Evolutionary conservation across 768 basidiomycete species (phyloP).

Genomic region (Mycena capillaripes): DNA sequence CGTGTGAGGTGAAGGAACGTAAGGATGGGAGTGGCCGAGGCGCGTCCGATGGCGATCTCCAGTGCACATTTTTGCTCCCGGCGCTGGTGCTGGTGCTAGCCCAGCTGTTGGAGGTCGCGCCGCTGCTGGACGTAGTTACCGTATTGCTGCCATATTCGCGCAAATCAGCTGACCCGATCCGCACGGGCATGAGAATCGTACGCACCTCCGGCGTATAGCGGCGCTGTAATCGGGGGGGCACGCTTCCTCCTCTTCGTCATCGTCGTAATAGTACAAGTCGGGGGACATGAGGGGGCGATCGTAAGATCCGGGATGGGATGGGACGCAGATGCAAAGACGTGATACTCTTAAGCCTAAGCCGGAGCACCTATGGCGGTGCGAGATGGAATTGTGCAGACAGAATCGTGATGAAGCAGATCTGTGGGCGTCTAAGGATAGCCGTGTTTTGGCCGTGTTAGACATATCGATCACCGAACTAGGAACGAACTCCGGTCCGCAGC

Average conservation of each 20-base stretch:
- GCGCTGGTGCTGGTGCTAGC: background rate
- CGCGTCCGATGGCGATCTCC: conserved; percentile 40
- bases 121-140: conserved; percentile 42
- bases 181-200: background rate
- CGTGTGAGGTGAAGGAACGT: conserved; percentile 35
- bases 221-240: conserved; percentile 60
- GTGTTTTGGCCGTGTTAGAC: too few relatives aligned
- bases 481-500: too few relatives aligned
- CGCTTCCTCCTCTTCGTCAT: conserved; percentile 45
- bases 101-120: conserved; percentile 26
- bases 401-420: conserved; percentile 18
- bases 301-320: conserved; percentile 16
- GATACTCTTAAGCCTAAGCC: conserved; percentile 5
- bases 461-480: background rate
- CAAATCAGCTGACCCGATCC: conserved; percentile 4
- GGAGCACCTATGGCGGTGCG: conserved; percentile 25
- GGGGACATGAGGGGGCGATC: conserved; percentile 20
- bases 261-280: conserved; percentile 14
- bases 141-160: conserved; percentile 18
- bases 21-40: conserved; percentile 29
- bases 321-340: background rate
- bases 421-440: conserved; percentile 4
- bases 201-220: conserved; percentile 56
- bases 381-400: conserved; percentile 7
- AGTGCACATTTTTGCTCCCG: conserved; percentile 38